Base-by-base conservation (phyloP, 805 yeast genomes). In the Tetrapisispora fleetii region DNA sequence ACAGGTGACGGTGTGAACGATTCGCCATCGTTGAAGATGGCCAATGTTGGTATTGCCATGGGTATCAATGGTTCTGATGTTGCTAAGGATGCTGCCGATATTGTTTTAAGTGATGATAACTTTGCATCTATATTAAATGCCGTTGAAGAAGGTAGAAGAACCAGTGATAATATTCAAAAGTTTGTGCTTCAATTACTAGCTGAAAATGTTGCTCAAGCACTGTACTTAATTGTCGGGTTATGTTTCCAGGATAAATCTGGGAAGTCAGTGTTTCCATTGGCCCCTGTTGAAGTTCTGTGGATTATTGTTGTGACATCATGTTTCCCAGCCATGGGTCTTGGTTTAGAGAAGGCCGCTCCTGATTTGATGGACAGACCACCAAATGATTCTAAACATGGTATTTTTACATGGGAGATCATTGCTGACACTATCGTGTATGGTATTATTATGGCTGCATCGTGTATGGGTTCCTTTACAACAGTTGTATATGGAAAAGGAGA, bases 1-100 rank as follows among this genome's bases (percentile, higher is more conserved):
- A 90, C 98, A n/a, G 99, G 99, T 58, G 98, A 90, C 67, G 98
- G 98, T 68, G 96, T 91, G 21, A 90, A 90, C 63, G 98, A 90
- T 71, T 96, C 98, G 0, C 98, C 98, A 16, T 96, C 97, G 16
- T 76, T 91, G 58, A 90, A 91, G 63, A 75, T 89, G 63, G 97
- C 98, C 3, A 95, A 90, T 68, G 91, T 91, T 55, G 98, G 98
- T 59, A 88, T 91, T 59, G 85, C 95, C 17, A 89, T 90, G 93
- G 91, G 89, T 51, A 78, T 80, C 55, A 82, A 85, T 66, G 99
- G 99, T 51, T 91, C 98, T 0, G 99, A 91, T 65, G 99, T 91
- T 37, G 98, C 98, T 45, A 93, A 91, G 62, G 99, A 93, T 66
- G 98, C 98, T 1, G 85, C 96, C 2, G 99, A 91, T 67, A 91